Evolutionary conservation across 1,284 basidiomycete species (phyloP).

Genomic region (Rhodotorula glutinis): DNA sequence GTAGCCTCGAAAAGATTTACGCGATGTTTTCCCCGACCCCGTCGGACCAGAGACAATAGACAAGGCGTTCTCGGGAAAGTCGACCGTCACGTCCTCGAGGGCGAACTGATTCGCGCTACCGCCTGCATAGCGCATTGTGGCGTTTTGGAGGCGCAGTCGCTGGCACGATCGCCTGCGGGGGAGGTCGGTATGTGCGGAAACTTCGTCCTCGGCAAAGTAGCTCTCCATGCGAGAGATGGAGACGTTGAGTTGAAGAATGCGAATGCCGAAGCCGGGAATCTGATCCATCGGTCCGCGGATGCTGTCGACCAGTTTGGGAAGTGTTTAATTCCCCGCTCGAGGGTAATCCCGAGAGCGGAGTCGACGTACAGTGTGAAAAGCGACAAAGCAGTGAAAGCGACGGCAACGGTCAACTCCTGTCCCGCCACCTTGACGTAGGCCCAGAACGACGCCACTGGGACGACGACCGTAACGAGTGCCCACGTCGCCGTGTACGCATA

Average conservation of each 20-base stretch:
- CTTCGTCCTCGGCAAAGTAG: slow-evolving; percentile 38
- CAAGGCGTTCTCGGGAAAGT: slow-evolving; percentile 72
- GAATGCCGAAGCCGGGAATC: slow-evolving; percentile 35
- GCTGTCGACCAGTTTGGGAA: neutral
- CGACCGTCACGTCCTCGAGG: slow-evolving; percentile 68
- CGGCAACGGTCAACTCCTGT: slow-evolving; percentile 36
- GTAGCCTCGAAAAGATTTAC: slow-evolving; percentile 16
- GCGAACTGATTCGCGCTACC: slow-evolving; percentile 62
- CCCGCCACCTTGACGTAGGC: slow-evolving; percentile 29
- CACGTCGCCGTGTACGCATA: slow-evolving; percentile 28
- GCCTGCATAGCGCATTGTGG: slow-evolving; percentile 27
- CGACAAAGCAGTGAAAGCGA: slow-evolving; percentile 40
- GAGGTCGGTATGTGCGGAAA: slow-evolving; percentile 13
- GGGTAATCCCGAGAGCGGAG: neutral
- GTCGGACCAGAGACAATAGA: slow-evolving; percentile 71
- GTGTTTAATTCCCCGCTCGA: neutral
- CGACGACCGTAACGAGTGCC: slow-evolving; percentile 21
- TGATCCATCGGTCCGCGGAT: slow-evolving; percentile 35
- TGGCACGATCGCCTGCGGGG: neutral
- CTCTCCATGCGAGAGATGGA: slow-evolving; percentile 35
- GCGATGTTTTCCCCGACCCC: slow-evolving; percentile 41
- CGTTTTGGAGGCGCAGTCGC: neutral
- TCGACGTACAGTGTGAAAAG: slow-evolving; percentile 27
- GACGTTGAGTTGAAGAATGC: slow-evolving; percentile 32
- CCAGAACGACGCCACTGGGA: slow-evolving; percentile 36